These are phyloP conservation scores for Jasminum sambac DNA, from an alignment of 257 asterid genomes.

Conservation along the genomic window DNA sequence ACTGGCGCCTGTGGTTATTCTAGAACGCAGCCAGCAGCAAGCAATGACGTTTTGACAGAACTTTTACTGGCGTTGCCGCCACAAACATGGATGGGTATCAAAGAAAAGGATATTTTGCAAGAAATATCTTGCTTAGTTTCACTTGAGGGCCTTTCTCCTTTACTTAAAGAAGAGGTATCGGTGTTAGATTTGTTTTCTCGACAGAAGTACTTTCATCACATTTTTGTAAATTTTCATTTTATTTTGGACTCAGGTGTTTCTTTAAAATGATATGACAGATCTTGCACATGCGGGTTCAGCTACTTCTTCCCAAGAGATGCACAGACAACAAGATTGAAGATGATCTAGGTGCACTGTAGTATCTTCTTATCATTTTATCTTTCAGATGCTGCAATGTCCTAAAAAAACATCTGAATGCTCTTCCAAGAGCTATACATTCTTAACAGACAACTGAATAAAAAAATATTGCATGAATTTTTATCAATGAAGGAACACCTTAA, in stretches of 20 bases:
- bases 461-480: not conserved
- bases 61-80: constrained; percentile 75
- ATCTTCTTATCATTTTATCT: not conserved
- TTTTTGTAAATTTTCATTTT: not conserved
- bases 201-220: not conserved
- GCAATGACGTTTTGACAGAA: constrained; percentile 58
- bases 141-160: constrained; percentile 46
- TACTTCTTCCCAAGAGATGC: constrained; percentile 55
- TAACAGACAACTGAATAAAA: not conserved
- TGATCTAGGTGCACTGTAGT: constrained; percentile 32
- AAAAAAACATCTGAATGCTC: not conserved
- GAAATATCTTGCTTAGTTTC: constrained; percentile 50
- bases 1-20: constrained; percentile 31
- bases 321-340: constrained; percentile 54
- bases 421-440: not conserved
- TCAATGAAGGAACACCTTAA: not conserved
- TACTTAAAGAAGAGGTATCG: constrained; percentile 77
- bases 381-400: not conserved
- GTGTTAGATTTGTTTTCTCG: not conserved
- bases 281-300: constrained; percentile 59
- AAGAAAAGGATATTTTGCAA: constrained; percentile 45
- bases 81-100: constrained; percentile 59
- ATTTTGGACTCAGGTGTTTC: not conserved
- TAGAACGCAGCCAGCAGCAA: constrained; percentile 37
- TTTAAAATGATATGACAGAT: constrained; percentile 37